Evolutionary conservation across 108 stramenopile species (phyloP), one percentile per base, ranked within the genome.

Genomic region (Bacterosira constricta): DNA sequence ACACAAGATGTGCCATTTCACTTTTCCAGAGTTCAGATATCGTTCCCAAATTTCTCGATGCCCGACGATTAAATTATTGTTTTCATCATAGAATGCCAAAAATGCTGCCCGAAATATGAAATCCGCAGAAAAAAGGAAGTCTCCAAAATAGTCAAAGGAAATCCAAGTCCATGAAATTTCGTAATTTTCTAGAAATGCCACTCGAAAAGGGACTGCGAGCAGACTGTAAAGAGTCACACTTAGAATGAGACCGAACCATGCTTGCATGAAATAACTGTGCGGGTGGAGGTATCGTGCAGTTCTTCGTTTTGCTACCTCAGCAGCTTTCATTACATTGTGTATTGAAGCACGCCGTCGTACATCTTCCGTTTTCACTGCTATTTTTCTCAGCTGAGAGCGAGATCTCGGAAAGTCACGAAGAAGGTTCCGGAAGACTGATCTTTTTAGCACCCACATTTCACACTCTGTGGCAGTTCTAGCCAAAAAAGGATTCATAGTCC

Each of bases 41-140:
- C 57, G 47, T 27, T 57, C 12, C 37, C 55, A 71, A 29, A 85
- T 80, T 7, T 45, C 50, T 29, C 69, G 18, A 46, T 61, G 52
- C 2, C 53, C 47, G n/a, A 58, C 56, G 39, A 85, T 64, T 5
- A 85, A 44, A 38, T 73, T 65, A 20, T 75, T 79, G 31, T 75
- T 78, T 29, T 81, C 84, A 35, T 85, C 80, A 41, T 62, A 81
- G 52, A 73, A 81, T 50, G 75, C 80, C 41, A 78, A 44, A 42
- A 69, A 73, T 15, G 30, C 34, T 26, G 36, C 42, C 13, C 69
- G 66, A 21, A 85, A 36, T 7, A 85, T 9, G 4, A 77, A 36
- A 50, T 85, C 84, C 27, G 42, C 32, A 13, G 79, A 17, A 42
- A 81, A 81, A 8, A 85, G 52, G 4, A 69, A 30, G 60, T 85